Conservation (phyloP, 1,284 basidiomycete genomes). For the Rhodotorula mucilaginosa region DNA sequence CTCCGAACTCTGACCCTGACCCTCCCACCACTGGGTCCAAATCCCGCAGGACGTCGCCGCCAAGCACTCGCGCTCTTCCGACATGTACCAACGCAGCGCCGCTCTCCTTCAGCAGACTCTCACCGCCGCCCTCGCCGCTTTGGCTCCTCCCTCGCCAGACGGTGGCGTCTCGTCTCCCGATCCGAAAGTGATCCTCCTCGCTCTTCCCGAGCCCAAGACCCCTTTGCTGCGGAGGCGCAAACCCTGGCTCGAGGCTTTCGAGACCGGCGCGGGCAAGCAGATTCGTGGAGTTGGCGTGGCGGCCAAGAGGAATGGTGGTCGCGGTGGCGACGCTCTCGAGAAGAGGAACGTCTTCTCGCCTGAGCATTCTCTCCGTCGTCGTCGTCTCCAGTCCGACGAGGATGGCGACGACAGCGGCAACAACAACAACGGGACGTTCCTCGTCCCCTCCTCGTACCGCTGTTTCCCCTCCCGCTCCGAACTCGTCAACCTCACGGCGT, state of each 20-base stretch:
- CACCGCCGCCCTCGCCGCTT: slow-evolving; percentile 5
- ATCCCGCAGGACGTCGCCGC: slow-evolving; percentile 1
- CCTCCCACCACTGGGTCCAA: background rate
- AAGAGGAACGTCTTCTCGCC: slow-evolving; percentile 14
- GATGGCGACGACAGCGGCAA: background rate
- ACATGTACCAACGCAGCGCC: slow-evolving; percentile 14
- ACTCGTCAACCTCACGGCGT: slow-evolving; percentile 27
- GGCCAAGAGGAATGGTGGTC: background rate
- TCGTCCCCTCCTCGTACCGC: slow-evolving; percentile 29
- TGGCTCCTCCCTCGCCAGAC: background rate
- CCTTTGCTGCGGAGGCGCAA: slow-evolving; percentile 23
- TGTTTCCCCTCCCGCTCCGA: slow-evolving; percentile 28
- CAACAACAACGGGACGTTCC: background rate
- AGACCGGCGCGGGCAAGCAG: background rate
- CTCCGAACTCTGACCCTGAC: background rate
- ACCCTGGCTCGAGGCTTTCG: slow-evolving; percentile 30
- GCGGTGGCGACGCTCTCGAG: background rate
- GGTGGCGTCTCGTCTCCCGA: slow-evolving; percentile 1
- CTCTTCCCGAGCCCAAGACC: slow-evolving; percentile 22
- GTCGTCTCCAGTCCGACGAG: background rate
- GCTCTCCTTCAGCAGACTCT: slow-evolving; percentile 17
- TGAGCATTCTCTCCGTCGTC: background rate
- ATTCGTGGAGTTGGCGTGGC: background rate
- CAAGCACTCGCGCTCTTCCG: slow-evolving; percentile 18
- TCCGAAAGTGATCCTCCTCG: slow-evolving; percentile 5